These are phyloP conservation scores for Annulohypoxylon maeteangense DNA, from an alignment of 495 filamentous ascomycete genomes.

Conservation along the genomic window DNA sequence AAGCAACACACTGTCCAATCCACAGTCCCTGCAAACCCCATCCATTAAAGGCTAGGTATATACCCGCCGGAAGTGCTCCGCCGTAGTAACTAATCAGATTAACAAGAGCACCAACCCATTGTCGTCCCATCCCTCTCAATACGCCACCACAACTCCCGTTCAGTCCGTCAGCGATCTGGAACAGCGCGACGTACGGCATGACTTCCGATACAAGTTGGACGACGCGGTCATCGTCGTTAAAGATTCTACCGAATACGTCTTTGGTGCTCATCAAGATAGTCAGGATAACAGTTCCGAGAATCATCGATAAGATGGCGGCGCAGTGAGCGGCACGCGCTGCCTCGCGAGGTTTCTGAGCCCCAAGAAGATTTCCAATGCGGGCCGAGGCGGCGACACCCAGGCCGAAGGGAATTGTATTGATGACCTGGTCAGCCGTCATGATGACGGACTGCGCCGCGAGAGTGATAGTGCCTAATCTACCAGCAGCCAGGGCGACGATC, in stretches of 20 bases:
- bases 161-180: constrained; percentile 91
- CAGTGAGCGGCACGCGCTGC: constrained; percentile 80
- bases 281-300: constrained; percentile 76
- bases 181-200: constrained; percentile 89
- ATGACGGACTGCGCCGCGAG: constrained; percentile 91
- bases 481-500: constrained; percentile 91
- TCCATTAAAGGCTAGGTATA: constrained; percentile 88
- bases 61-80: constrained; percentile 83
- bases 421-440: constrained; percentile 92
- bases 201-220: constrained; percentile 82
- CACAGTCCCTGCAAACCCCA: constrained; percentile 88
- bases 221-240: constrained; percentile 81
- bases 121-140: constrained; percentile 85
- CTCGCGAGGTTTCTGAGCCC: constrained; percentile 71
- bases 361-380: constrained; percentile 85
- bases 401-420: constrained; percentile 94
- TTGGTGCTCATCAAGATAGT: constrained; percentile 76
- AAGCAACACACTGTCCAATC: constrained; percentile 89
- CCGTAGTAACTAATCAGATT: constrained; percentile 91
- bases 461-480: constrained; percentile 81
- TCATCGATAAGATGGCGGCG: constrained; percentile 77
- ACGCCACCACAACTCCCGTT: constrained; percentile 88
- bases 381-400: constrained; percentile 85
- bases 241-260: constrained; percentile 81
- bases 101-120: constrained; percentile 89